phyloP scores from a whole-genome alignment of 2,329 filamentous ascomycete species.

The Pseudocercospora cruenta region DNA sequence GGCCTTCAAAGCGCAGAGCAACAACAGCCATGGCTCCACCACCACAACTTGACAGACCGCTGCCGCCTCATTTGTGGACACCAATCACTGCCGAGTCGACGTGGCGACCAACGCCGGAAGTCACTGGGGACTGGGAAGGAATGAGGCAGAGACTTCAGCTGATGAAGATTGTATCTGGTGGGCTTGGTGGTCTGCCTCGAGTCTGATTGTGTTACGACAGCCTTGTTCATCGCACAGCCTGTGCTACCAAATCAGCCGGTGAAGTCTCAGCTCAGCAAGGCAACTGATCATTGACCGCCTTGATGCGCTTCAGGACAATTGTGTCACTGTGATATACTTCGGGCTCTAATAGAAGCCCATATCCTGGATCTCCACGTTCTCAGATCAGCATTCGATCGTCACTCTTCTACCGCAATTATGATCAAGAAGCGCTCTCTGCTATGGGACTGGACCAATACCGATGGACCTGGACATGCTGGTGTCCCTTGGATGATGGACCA shows the following conservation, averaged over 20 bases:
- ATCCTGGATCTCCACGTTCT: no score
- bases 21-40: not conserved
- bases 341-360: no score
- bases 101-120: not conserved
- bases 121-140: not conserved
- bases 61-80: not conserved
- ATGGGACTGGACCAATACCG: not conserved
- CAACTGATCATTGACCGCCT: not conserved
- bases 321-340: no score
- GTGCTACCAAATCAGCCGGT: not conserved
- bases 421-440: not conserved
- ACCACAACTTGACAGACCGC: not conserved
- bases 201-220: not conserved
- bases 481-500: not conserved
- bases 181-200: not conserved
- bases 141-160: not conserved
- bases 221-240: not conserved
- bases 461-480: not conserved
- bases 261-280: not conserved
- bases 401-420: not conserved
- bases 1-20: not conserved
- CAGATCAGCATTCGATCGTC: no score
- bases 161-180: not conserved
- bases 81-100: not conserved
- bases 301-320: no score